phyloP scores from a whole-genome alignment of 306 rosid genomes.

The Cicer chorassanicum region DNA sequence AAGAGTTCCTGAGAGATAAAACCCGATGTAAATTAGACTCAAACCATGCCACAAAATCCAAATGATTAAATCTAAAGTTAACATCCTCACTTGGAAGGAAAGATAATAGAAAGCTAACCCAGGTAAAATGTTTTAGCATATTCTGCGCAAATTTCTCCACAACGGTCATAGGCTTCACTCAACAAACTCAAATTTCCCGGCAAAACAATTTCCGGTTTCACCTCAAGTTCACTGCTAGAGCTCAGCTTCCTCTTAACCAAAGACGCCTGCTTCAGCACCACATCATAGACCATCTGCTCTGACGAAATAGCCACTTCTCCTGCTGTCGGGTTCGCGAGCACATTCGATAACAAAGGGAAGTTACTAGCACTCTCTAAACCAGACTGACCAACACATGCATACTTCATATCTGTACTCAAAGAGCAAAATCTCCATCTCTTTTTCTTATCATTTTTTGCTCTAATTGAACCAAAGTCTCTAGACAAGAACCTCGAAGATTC shows the following conservation, averaged over 20 bases:
- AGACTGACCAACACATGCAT: conserved; percentile 54
- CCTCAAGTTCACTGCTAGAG: conserved; percentile 56
- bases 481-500: conserved; percentile 55
- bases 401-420: conserved; percentile 53
- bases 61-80: conserved; percentile 29
- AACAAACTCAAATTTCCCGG: conserved; percentile 71
- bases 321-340: conserved; percentile 66
- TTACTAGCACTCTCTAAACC: conserved; percentile 53
- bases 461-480: conserved; percentile 47
- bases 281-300: conserved; percentile 74
- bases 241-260: conserved; percentile 65
- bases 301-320: conserved; percentile 64
- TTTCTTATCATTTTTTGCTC: conserved; percentile 50
- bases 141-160: conserved; percentile 67
- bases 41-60: conserved; percentile 35
- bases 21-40: conserved; percentile 28
- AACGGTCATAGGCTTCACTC: conserved; percentile 67
- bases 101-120: conserved; percentile 61
- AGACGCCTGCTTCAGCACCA: conserved; percentile 77
- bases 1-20: conserved; percentile 67
- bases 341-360: conserved; percentile 55
- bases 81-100: conserved; percentile 52
- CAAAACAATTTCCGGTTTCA: conserved; percentile 61
- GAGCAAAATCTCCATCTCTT: conserved; percentile 50
- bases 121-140: conserved; percentile 69